phyloP scores from a whole-genome alignment of 352 stramenopile genomes.

The Phytopythium sindhum region DNA sequence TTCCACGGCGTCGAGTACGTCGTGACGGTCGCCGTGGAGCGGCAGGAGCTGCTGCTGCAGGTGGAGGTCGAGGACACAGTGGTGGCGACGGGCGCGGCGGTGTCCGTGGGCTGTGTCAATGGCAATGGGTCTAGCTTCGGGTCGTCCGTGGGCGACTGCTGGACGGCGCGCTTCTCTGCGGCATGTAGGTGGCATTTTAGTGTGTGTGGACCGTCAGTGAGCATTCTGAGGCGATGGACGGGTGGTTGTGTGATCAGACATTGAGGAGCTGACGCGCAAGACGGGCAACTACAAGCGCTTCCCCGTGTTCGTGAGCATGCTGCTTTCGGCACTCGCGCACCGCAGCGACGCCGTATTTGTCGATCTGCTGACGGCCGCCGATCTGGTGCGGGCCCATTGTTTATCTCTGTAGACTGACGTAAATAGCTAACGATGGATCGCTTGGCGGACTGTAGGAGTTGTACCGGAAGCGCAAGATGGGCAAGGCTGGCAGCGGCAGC shows the following conservation, averaged over 20 bases:
- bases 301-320: constrained; percentile 91
- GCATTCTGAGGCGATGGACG: not conserved
- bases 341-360: constrained; percentile 87
- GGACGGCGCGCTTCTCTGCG: constrained; percentile 60
- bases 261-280: constrained; percentile 92
- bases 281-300: constrained; percentile 94
- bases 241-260: constrained; percentile 25
- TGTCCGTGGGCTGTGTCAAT: not conserved
- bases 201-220: not conserved
- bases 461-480: constrained; percentile 75
- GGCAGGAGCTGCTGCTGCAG: constrained; percentile 64
- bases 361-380: constrained; percentile 88
- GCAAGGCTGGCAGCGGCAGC: constrained; percentile 9
- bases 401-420: not conserved
- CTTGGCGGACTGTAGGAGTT: constrained; percentile 37
- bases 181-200: constrained; percentile 18
- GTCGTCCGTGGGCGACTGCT: constrained; percentile 25
- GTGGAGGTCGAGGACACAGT: constrained; percentile 54
- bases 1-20: constrained; percentile 77
- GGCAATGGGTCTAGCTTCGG: not conserved
- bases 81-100: not conserved
- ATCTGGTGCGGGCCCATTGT: constrained; percentile 43
- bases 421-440: not conserved
- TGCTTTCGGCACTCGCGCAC: constrained; percentile 72
- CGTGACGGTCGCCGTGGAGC: constrained; percentile 56